Conservation (phyloP, 345 rosid species). For the Pseudoturritis turrita region DNA sequence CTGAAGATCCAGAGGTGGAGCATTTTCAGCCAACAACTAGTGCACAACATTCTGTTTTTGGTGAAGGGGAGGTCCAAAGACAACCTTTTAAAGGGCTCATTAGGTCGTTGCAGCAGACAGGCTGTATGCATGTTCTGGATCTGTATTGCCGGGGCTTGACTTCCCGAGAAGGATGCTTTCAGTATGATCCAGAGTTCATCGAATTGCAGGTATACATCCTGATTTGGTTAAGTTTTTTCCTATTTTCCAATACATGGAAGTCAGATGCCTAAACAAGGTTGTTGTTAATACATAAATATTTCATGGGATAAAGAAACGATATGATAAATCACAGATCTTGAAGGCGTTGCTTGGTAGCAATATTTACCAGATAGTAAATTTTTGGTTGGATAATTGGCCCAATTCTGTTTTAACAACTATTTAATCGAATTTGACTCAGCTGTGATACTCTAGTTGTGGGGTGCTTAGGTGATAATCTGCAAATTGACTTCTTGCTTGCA, state of each 20-base stretch:
- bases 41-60: conserved; percentile 33
- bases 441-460: conserved; percentile 4
- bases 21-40: conserved; percentile 29
- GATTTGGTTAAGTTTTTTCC: not conserved
- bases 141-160: conserved; percentile 83
- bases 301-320: conserved; percentile 8
- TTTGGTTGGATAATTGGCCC: not conserved
- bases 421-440: not conserved
- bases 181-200: conserved; percentile 67
- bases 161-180: conserved; percentile 59
- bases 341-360: conserved; percentile 1
- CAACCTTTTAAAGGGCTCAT: conserved; percentile 85
- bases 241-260: not conserved
- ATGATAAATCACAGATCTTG: conserved; percentile 2
- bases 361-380: not conserved
- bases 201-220: conserved; percentile 74
- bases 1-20: conserved; percentile 32
- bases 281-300: not conserved
- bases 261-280: not conserved
- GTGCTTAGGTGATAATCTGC: conserved; percentile 9
- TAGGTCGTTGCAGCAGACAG: conserved; percentile 88
- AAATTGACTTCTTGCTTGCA: conserved; percentile 38
- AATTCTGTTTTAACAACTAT: not conserved
- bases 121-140: conserved; percentile 87
- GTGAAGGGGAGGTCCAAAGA: conserved; percentile 45